phyloP scores from a whole-genome alignment of 2,329 filamentous ascomycete species.

The Cladosporium austrohemisphaericum region DNA sequence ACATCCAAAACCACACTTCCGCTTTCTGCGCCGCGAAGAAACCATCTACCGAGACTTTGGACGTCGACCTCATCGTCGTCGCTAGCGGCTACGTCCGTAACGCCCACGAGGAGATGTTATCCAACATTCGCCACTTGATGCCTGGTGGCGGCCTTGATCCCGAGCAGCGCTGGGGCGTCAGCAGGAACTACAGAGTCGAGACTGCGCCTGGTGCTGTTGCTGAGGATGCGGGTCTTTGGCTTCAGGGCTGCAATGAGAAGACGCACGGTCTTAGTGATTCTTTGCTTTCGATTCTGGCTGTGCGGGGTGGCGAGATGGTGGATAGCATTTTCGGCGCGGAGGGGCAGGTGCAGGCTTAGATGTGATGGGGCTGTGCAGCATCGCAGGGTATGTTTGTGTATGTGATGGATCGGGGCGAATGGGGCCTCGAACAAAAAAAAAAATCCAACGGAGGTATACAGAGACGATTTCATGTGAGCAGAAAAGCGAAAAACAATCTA shows the following conservation, averaged over 20 bases:
- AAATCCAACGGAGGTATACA: too few species aligned
- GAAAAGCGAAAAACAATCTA: background rate
- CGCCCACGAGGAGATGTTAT: constrained; percentile 73
- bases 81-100: constrained; percentile 83
- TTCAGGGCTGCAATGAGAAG: constrained; percentile 90
- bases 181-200: constrained; percentile 72
- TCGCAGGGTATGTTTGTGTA: too few species aligned
- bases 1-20: constrained; percentile 51
- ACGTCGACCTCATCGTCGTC: constrained; percentile 77
- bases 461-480: background rate
- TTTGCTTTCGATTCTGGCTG: constrained; percentile 35
- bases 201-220: constrained; percentile 67
- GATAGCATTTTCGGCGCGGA: constrained; percentile 33
- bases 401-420: too few species aligned
- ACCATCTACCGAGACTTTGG: constrained; percentile 56
- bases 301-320: constrained; percentile 37
- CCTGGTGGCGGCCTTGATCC: constrained; percentile 50
- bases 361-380: background rate
- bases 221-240: constrained; percentile 74
- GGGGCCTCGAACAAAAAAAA: too few species aligned
- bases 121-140: constrained; percentile 62
- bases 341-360: background rate
- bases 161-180: constrained; percentile 55
- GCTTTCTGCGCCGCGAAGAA: constrained; percentile 41
- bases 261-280: constrained; percentile 72